Percentiles rank a stretch among this genome's conserved stretches.
Evolutionary conservation across 2,329 filamentous ascomycete genomes (phyloP).

Genomic region (Fusarium sp.): DNA sequence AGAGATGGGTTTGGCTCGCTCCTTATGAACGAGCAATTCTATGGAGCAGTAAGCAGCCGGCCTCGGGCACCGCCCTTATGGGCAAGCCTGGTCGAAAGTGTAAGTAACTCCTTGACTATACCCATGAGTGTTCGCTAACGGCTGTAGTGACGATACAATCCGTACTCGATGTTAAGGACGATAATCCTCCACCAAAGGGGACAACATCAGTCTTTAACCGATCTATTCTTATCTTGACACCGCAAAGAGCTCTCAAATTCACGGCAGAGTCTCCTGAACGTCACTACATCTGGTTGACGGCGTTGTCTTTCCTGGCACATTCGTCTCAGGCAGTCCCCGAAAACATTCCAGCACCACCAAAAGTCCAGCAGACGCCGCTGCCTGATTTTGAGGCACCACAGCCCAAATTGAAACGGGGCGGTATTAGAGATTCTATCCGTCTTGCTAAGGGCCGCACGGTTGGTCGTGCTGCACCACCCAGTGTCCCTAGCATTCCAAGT

Average conservation of each 20-base stretch:
- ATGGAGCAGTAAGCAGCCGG: conserved; percentile 98
- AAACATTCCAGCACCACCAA: conserved; percentile 66
- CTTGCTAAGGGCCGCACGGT: conserved; percentile 78
- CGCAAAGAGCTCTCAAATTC: conserved; percentile 93
- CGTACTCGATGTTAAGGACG: conserved; percentile 95
- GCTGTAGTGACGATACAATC: conserved; percentile 88
- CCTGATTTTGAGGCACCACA: conserved; percentile 64
- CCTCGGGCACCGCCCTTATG: conserved; percentile 85
- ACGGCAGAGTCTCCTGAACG: conserved; percentile 85
- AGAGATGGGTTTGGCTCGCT: conserved; percentile 98
- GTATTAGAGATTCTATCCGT: conserved; percentile 88
- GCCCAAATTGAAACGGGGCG: conserved; percentile 60
- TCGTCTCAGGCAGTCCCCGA: conserved; percentile 85
- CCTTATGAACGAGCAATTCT: conserved; percentile 96
- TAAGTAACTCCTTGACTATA: conserved; percentile 63
- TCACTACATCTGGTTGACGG: conserved; percentile 94
- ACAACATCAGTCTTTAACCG: conserved; percentile 78
- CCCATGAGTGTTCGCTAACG: conserved; percentile 47
- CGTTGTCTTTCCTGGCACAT: conserved; percentile 93
- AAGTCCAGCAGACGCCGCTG: conserved; percentile 54
- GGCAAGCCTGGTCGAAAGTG: conserved; percentile 95
- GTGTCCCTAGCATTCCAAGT: conserved; percentile 62
- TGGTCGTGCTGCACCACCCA: conserved; percentile 59
- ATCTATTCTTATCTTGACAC: conserved; percentile 94
- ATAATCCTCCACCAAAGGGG: conserved; percentile 84